Evolutionary conservation across 2,329 filamentous ascomycete genomes (phyloP).

Genomic region (Setomelanomma holmii): DNA sequence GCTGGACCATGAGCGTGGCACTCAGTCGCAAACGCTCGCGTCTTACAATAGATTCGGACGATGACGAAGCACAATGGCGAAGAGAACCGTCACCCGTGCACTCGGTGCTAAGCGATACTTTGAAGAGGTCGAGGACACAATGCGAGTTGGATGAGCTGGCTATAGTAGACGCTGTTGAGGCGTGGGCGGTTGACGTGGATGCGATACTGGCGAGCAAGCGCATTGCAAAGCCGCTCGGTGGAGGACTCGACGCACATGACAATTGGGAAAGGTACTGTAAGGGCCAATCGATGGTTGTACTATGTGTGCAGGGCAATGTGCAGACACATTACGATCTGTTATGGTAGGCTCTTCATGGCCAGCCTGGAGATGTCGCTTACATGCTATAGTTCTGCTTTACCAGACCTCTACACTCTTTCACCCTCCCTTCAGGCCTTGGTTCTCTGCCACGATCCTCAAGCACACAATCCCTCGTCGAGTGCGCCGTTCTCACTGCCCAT

Average conservation of each 20-base stretch:
- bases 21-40: conserved; percentile 46
- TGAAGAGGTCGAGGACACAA: conserved; percentile 46
- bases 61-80: conserved; percentile 25
- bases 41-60: conserved; percentile 30
- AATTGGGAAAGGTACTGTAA: conserved; percentile 32
- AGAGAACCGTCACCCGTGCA: conserved; percentile 29
- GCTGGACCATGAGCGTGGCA: conserved; percentile 37
- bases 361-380: conserved; percentile 3
- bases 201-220: conserved; percentile 39
- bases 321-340: conserved; percentile 45
- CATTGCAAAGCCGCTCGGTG: conserved; percentile 21
- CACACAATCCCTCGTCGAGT: conserved; percentile 32
- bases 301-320: conserved; percentile 46
- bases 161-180: conserved; percentile 32
- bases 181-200: conserved; percentile 43
- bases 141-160: conserved; percentile 46
- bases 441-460: conserved; percentile 43
- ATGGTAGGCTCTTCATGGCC: conserved; percentile 29
- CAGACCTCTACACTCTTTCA: conserved; percentile 40
- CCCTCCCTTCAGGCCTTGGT: conserved; percentile 43
- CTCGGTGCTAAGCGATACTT: conserved; percentile 26
- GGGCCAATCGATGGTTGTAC: conserved; percentile 29
- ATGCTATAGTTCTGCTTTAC: conserved; percentile 30
- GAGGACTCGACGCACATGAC: conserved; percentile 31
- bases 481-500: conserved; percentile 39